Percentiles rank a stretch among this genome's conserved stretches.
phyloP scores from a whole-genome alignment of 2,329 filamentous ascomycete species.

The Paraphaeosphaeria minitans region DNA sequence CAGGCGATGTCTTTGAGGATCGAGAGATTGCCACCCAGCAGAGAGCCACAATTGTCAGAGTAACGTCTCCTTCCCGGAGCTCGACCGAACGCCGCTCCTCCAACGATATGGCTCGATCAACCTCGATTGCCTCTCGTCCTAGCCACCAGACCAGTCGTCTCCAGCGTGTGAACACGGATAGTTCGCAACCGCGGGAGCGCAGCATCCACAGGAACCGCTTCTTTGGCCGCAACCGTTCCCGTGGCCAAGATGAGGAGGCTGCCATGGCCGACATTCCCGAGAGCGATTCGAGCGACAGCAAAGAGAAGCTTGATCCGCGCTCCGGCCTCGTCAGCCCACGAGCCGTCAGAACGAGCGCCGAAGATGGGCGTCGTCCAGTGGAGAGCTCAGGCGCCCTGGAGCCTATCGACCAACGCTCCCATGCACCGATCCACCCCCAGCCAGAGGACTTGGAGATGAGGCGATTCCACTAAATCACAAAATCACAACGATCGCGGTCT shows the following conservation, averaged over 20 bases:
- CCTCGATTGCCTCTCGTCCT: conserved; percentile 25
- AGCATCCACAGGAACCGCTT: conserved; percentile 65
- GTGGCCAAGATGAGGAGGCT: conserved; percentile 47
- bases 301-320: conserved; percentile 45
- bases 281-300: conserved; percentile 23
- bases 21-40: conserved; percentile 44
- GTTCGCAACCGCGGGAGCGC: conserved; percentile 39
- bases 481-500: background rate
- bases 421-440: conserved; percentile 28
- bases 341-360: conserved; percentile 34
- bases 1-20: conserved; percentile 70
- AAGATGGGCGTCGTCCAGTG: conserved; percentile 21
- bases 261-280: conserved; percentile 57
- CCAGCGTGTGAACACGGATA: conserved; percentile 44
- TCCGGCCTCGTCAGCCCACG: conserved; percentile 38
- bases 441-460: conserved; percentile 45
- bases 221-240: conserved; percentile 56
- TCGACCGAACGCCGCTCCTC: conserved; percentile 38
- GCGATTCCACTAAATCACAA: conserved; percentile 24
- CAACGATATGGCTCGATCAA: conserved; percentile 42
- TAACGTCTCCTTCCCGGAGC: conserved; percentile 45
- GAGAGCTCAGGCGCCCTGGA: conserved; percentile 34
- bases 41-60: conserved; percentile 46
- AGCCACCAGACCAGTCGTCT: conserved; percentile 33
- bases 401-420: conserved; percentile 29